Conservation (phyloP, 768 basidiomycete species). For the Grammothele lineata region DNA sequence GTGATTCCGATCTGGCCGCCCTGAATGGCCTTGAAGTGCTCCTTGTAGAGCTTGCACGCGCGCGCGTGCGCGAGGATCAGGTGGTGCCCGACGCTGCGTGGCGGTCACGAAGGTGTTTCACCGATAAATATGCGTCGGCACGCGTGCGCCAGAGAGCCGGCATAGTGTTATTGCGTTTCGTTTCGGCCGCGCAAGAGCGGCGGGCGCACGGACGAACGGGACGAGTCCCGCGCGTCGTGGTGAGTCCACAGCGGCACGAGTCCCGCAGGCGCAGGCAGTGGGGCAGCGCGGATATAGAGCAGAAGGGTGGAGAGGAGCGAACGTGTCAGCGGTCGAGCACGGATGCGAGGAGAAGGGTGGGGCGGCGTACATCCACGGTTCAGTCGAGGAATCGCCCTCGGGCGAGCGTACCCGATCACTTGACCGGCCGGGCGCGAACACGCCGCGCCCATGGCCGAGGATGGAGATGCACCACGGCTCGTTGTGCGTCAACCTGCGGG, state of each 20-base stretch:
- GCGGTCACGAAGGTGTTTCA: no score
- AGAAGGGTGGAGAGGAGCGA: no score
- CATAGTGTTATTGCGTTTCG: no score
- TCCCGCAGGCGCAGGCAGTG: no score
- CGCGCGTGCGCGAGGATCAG: constrained; percentile 67
- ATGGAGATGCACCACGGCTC: constrained; percentile 73
- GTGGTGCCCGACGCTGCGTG: constrained; percentile 56
- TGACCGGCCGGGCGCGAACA: constrained; percentile 68
- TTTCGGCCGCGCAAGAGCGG: not conserved
- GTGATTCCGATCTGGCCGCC: constrained; percentile 76
- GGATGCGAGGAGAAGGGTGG: constrained; percentile 2
- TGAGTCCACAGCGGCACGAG: no score
- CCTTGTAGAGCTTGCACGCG: constrained; percentile 62
- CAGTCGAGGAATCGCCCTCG: constrained; percentile 60
- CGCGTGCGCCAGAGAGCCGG: no score
- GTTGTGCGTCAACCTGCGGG: constrained; percentile 62
- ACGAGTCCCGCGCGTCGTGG: no score
- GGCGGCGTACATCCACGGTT: constrained; percentile 61
- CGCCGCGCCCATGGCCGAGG: constrained; percentile 65
- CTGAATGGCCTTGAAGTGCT: constrained; percentile 58
- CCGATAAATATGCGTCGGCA: no score
- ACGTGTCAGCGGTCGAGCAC: not conserved
- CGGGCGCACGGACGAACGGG: no score
- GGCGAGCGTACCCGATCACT: constrained; percentile 57
- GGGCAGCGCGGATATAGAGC: no score